These are phyloP conservation scores for Vachellia pachyceras DNA, from an alignment of 306 rosid genomes.

Conservation along the genomic window DNA sequence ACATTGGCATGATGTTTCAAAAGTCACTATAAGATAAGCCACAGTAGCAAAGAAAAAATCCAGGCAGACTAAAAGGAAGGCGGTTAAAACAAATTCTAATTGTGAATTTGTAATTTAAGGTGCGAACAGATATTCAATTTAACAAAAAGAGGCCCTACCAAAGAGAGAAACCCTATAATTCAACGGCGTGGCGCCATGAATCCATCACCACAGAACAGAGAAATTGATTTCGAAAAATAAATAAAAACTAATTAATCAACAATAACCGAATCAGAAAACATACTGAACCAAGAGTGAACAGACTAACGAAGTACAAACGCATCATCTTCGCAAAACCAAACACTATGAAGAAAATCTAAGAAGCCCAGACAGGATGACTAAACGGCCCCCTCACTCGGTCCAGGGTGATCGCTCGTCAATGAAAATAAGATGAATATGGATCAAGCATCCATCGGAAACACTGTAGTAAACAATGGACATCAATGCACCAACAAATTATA, in stretches of 20 bases:
- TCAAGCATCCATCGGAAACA: conserved; percentile 23
- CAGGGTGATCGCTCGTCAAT: conserved; percentile 25
- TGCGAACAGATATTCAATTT: background rate
- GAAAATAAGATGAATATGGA: background rate
- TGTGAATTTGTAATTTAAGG: background rate
- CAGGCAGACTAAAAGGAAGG: background rate
- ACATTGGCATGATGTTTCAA: background rate
- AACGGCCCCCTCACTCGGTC: background rate
- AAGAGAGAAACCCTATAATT: background rate
- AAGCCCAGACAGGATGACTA: conserved; percentile 4
- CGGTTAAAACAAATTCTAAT: background rate
- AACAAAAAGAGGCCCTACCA: background rate
- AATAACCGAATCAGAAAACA: background rate
- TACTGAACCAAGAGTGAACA: background rate
- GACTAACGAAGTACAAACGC: background rate
- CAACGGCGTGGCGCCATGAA: background rate
- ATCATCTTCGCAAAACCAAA: conserved; percentile 11
- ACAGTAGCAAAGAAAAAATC: background rate
- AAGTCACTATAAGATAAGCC: background rate
- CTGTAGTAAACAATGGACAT: background rate
- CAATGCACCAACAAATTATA: conserved; percentile 7
- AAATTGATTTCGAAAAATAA: background rate
- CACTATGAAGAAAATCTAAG: background rate
- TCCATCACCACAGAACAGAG: background rate
- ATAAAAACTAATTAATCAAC: background rate